Percentiles rank a stretch among this genome's conserved stretches.
Conservation (phyloP, 208 protist species). For the Leishmania aethiopica region DNA sequence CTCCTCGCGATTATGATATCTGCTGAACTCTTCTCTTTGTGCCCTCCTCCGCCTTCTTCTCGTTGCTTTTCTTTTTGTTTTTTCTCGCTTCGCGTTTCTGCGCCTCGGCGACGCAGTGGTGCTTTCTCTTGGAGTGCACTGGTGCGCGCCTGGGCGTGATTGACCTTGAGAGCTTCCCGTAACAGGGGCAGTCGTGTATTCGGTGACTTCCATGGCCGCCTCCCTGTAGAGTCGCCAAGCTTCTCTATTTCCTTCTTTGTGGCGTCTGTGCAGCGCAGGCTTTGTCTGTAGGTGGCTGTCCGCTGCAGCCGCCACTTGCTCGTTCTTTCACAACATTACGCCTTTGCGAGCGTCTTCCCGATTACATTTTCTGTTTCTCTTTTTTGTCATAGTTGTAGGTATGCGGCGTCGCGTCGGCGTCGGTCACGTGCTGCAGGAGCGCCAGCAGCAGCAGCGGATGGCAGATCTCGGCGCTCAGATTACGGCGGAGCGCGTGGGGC, state of each 20-base stretch:
- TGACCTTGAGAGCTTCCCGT: not conserved
- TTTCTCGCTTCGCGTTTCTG: not conserved
- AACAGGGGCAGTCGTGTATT: not conserved
- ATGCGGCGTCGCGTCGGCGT: constrained; percentile 87
- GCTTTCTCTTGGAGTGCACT: not conserved
- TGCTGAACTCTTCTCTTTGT: not conserved
- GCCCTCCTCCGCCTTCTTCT: not conserved
- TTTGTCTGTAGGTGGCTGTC: not conserved
- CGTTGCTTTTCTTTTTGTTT: not conserved
- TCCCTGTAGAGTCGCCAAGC: not conserved
- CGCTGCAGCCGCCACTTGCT: not conserved
- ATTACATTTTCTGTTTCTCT: not conserved
- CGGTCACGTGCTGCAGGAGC: constrained; percentile 76
- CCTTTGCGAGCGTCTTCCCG: not conserved
- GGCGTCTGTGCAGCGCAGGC: not conserved
- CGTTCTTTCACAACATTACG: not conserved
- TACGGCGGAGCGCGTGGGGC: constrained; percentile 77
- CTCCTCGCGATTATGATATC: too few relatives aligned
- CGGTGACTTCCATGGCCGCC: too few relatives aligned
- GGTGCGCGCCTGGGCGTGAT: not conserved
- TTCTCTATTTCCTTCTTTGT: not conserved
- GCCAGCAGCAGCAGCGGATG: constrained; percentile 81
- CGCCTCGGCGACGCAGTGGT: not conserved
- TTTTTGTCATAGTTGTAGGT: not conserved
- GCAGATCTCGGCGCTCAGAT: constrained; percentile 83